A percentile compares a stretch with the other conserved stretches of the same genome.
These are phyloP conservation scores for Conoideocrella luteorostrata DNA, from an alignment of 2,329 filamentous ascomycete genomes.

Conservation along the genomic window DNA sequence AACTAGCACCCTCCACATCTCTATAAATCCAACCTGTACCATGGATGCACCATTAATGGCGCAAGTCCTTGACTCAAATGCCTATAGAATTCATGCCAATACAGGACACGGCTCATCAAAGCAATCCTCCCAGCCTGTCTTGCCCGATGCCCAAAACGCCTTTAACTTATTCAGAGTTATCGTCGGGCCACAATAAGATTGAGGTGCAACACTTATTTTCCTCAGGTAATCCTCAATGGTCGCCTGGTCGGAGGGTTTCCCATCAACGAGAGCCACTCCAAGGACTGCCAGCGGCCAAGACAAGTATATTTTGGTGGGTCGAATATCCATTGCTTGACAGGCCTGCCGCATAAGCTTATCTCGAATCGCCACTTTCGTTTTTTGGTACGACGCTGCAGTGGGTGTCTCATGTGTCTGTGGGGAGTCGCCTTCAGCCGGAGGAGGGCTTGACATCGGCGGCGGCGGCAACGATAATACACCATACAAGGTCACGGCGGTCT, in stretches of 20 bases:
- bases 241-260: not conserved
- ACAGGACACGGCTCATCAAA: slow-evolving; percentile 5
- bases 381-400: not conserved
- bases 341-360: slow-evolving; percentile 1
- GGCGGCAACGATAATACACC: slow-evolving; percentile 2
- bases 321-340: not conserved
- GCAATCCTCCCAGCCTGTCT: slow-evolving; percentile 6
- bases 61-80: too few species aligned
- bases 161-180: not conserved
- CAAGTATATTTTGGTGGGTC: not conserved
- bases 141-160: slow-evolving; percentile 6
- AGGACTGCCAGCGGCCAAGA: slow-evolving; percentile 8
- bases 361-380: slow-evolving; percentile 1
- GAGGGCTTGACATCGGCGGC: not conserved
- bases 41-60: too few species aligned
- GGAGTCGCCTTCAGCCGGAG: not conserved
- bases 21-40: too few species aligned
- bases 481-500: slow-evolving; percentile 5
- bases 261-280: slow-evolving; percentile 3
- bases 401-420: not conserved
- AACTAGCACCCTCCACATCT: too few species aligned
- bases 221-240: slow-evolving; percentile 1
- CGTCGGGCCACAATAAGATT: slow-evolving; percentile 4
- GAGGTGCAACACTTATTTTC: not conserved
- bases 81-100: too few species aligned